phyloP scores from a whole-genome alignment of 805 yeast species.

The Millerozyma acaciae region DNA sequence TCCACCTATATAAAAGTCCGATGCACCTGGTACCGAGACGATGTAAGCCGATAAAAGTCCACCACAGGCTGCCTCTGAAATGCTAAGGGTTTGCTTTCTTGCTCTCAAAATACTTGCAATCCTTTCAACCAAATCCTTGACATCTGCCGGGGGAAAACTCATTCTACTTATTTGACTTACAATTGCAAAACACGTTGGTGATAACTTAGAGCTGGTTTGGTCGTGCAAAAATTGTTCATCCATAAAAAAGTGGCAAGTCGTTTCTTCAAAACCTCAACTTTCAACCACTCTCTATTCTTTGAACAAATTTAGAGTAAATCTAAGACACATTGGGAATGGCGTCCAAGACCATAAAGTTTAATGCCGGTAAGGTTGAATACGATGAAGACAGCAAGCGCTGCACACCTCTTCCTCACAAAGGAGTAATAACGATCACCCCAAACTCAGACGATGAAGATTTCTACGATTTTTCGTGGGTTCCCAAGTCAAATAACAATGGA shows the following conservation, averaged over 20 bases:
- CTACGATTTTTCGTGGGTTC: conserved; percentile 68
- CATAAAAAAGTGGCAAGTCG: too few species aligned
- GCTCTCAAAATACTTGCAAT: conserved; percentile 55
- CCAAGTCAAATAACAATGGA: conserved; percentile 47
- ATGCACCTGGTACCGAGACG: conserved; percentile 83
- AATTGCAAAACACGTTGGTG: too few species aligned
- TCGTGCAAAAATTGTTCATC: too few species aligned
- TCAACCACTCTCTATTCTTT: too few species aligned
- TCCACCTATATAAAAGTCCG: conserved; percentile 79
- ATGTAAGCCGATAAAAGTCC: conserved; percentile 78
- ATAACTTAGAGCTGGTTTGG: too few species aligned
- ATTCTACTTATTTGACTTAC: conserved; percentile 5
- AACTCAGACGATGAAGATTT: conserved; percentile 70
- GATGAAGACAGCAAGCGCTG: conserved; percentile 60
- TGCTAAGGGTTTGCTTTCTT: conserved; percentile 64
- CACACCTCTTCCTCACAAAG: conserved; percentile 69
- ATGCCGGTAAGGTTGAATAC: conserved; percentile 74
- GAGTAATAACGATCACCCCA: conserved; percentile 56
- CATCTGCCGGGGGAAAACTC: conserved; percentile 60
- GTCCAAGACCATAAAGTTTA: conserved; percentile 46
- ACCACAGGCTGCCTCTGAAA: conserved; percentile 88
- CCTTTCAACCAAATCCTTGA: conserved; percentile 45
- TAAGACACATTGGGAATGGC: too few species aligned
- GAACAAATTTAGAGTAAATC: too few species aligned
- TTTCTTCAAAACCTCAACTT: too few species aligned